A percentile compares a stretch with the other conserved stretches of the same genome.
phyloP scores from a whole-genome alignment of 208 protist genomes.

The Acanthamoeba culbertsoni region DNA sequence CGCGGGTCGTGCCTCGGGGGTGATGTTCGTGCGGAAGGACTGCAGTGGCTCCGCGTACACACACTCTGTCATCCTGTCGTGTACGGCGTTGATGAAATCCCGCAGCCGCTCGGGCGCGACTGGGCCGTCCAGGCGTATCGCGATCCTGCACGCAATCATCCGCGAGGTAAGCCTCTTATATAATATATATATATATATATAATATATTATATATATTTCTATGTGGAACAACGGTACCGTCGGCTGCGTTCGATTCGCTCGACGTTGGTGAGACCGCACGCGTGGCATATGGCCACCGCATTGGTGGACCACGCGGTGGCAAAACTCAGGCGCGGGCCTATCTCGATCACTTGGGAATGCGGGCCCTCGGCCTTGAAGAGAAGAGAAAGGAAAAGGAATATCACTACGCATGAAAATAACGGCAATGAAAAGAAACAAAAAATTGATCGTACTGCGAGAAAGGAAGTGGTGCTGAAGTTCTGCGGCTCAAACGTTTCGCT shows the following conservation, averaged over 20 bases:
- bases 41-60: slow-evolving; percentile 73
- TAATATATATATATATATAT: not conserved
- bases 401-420: not conserved
- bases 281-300: slow-evolving; percentile 79
- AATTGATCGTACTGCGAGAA: not conserved
- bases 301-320: slow-evolving; percentile 85
- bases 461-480: slow-evolving; percentile 44
- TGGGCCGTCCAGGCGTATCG: not conserved
- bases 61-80: slow-evolving; percentile 86
- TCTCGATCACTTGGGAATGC: slow-evolving; percentile 62
- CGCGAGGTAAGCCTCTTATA: not conserved
- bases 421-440: not conserved
- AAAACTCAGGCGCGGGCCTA: slow-evolving; percentile 85
- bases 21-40: slow-evolving; percentile 56
- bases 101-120: slow-evolving; percentile 5
- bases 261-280: slow-evolving; percentile 71
- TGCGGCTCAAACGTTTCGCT: slow-evolving; percentile 80
- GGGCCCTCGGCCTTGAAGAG: not conserved
- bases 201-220: not conserved
- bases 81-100: slow-evolving; percentile 61
- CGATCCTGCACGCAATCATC: not conserved
- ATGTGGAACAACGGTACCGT: slow-evolving; percentile 62
- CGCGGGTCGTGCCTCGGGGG: slow-evolving; percentile 37
- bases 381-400: not conserved
- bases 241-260: slow-evolving; percentile 78